Base-by-base conservation (phyloP, 2,329 filamentous ascomycete genomes). In the Chaetomium sp. region DNA sequence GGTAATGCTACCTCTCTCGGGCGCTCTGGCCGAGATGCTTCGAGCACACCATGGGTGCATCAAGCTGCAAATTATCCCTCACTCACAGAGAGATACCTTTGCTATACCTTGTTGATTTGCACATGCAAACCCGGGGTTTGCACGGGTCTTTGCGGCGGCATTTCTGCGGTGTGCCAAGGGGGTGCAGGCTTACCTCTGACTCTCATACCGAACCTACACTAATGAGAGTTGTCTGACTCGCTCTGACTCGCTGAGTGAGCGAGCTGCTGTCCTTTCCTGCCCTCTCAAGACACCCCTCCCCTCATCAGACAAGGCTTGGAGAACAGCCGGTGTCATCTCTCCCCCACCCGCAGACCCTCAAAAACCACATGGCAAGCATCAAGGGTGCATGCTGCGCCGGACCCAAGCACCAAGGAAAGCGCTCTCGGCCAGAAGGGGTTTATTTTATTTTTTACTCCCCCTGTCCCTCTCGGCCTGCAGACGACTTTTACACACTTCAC, bases 341-440 rank as follows among this genome's bases (percentile, higher is more conserved):
- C 60, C 67, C 21, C 67, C 67, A 66, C 69, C 62, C 63, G 50
- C 63, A 61, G 56, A 63, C 69, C 66, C 65, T 68, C 68, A 50
- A 68, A 68, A 69, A 74, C 72, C 73, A 74, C 72, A 74, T 75
- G 72, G 74, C 72, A 70, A 70, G 71, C 67, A 71, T 71, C 71
- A 70, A 69, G 70, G 70, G 65, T 73, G 63, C 65, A 62, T 62
- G 60, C 47, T 65, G 63, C 58, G 62, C 61, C 67, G 60, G 68
- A 68, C 64, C 45, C 55, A 62, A 59, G 61, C 65, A 69, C 68
- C 16, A 42, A 42, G 38, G 16, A 42, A 42, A 68, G 58, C 53
- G 25, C 57, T 56, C 64, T 70, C 70, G 67, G 70, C 65, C 67
- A 66, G 66, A 70, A 67, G 65, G 63, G 66, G 47, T 21, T 67